Evolutionary conservation across 1,284 basidiomycete species (phyloP), one percentile per base, ranked within the genome.

Genomic region (Puccinia polysora): DNA sequence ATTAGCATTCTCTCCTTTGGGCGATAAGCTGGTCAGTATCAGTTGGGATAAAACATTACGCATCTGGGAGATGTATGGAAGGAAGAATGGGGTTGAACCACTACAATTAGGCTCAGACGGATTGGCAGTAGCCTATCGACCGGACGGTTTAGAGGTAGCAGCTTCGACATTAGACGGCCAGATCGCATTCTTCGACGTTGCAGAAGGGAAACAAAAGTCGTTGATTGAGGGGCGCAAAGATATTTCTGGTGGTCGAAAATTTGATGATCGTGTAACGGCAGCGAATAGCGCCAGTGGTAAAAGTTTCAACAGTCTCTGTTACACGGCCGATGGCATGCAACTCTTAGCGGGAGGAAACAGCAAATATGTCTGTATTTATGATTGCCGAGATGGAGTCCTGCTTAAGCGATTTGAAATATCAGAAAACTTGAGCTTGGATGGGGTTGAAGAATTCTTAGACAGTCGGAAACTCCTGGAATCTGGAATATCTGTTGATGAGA

Each of bases 291-390:
- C 91, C 4, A 89, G 88, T 4, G 88, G 89, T 49, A 95, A 94
- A 79, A 85, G 89, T 55, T 97, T 91, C 83, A 97, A 89, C 77
- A 92, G 89, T 74, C 84, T 99, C 53, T 85, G 88, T 25, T 99
- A 97, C 81, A 95, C 91, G 23, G 94, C 94, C 5, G 96, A 98
- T 79, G 95, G 96, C 0, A 83, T 85, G 8, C 96, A 92, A 77
- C 80, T 98, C 18, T 86, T 98, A 71, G 94, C 95, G 0, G 96
- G 95, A 23, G 95, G 96, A 10, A 94, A 90, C 80, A 91, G 89
- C 84, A 98, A 98, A 82, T 97, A 95, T 78, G 91, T 99, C 47
- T 88, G 90, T 64, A 84, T 99, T 62, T 98, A 98, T 81, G 93
- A 97, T 78, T 88, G 92, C 4, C 84, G 87, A 23, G 93, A 95